Conservation (phyloP, 768 basidiomycete genomes). For the Lanmaoa rubissima region DNA sequence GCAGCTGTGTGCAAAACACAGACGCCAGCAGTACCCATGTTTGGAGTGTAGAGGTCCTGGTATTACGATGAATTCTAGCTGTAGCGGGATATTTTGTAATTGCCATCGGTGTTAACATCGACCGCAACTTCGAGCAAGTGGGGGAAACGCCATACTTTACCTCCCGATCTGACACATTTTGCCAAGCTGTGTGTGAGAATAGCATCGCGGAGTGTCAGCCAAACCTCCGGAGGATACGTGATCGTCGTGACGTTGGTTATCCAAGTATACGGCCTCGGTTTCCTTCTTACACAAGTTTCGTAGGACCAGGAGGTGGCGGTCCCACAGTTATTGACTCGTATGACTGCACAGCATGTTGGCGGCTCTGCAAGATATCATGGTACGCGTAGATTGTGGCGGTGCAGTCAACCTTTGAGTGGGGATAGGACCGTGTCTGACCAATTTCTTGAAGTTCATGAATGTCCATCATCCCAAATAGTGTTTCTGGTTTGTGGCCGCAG, state of each 20-base stretch:
- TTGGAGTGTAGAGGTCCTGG: constrained; percentile 13
- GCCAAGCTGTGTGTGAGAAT: constrained; percentile 34
- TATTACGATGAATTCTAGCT: constrained; percentile 12
- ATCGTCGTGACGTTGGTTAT: not conserved
- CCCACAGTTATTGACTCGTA: not conserved
- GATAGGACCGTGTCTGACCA: not conserved
- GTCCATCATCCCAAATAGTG: not conserved
- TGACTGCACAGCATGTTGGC: constrained; percentile 11
- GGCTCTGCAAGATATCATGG: not conserved
- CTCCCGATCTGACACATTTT: constrained; percentile 28
- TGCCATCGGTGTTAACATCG: constrained; percentile 19
- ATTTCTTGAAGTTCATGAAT: not conserved
- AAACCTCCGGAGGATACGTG: constrained; percentile 13
- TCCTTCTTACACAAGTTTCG: not conserved
- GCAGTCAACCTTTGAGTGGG: not conserved
- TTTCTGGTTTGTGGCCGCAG: not conserved
- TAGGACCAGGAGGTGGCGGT: not conserved
- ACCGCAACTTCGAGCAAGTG: constrained; percentile 17
- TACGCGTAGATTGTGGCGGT: constrained; percentile 1
- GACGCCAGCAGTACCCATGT: constrained; percentile 13
- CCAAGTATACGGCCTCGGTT: not conserved
- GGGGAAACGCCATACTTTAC: constrained; percentile 27
- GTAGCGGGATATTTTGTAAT: constrained; percentile 15
- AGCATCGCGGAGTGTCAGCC: constrained; percentile 1
- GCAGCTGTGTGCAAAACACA: constrained; percentile 16